phyloP scores from a whole-genome alignment of 2,329 filamentous ascomycete genomes.

The Cladobotryum mycophilum region DNA sequence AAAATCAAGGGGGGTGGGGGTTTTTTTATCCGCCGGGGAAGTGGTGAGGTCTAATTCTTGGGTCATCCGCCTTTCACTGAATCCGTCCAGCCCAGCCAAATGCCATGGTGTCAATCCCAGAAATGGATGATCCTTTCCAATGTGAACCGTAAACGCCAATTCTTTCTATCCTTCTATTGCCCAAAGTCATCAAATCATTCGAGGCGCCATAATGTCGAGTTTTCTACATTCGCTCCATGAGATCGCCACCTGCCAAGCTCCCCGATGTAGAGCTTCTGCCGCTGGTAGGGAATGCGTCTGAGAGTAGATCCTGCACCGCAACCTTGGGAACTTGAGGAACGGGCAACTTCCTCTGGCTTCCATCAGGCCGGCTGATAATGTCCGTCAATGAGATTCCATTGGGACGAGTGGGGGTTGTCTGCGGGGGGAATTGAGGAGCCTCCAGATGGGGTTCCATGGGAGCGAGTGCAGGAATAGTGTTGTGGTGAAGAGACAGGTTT shows the following conservation, averaged over 20 bases:
- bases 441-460: conserved; percentile 54
- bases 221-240: conserved; percentile 49
- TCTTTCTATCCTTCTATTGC: conserved; percentile 35
- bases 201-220: conserved; percentile 19
- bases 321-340: conserved; percentile 89
- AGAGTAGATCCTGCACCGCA: conserved; percentile 77
- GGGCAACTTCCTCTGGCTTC: conserved; percentile 82
- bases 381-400: conserved; percentile 79
- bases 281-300: conserved; percentile 62
- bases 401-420: conserved; percentile 45
- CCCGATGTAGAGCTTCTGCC: conserved; percentile 71
- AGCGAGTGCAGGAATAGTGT: conserved; percentile 49
- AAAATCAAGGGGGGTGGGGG: conserved; percentile 3
- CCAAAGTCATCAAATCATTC: conserved; percentile 34
- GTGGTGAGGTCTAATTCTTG: conserved; percentile 17
- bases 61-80: conserved; percentile 10
- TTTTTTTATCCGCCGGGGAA: conserved; percentile 12
- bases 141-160: conserved; percentile 30
- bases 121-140: conserved; percentile 9
- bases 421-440: conserved; percentile 34
- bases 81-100: conserved; percentile 16
- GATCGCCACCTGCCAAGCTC: conserved; percentile 68
- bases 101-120: conserved; percentile 3
- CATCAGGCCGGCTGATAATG: conserved; percentile 85
- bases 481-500: conserved; percentile 48